A percentile compares a stretch with the other conserved stretches of the same genome.
These are phyloP conservation scores for Dactylellina cionopaga DNA, from an alignment of 2,329 filamentous ascomycete genomes.

Conservation along the genomic window DNA sequence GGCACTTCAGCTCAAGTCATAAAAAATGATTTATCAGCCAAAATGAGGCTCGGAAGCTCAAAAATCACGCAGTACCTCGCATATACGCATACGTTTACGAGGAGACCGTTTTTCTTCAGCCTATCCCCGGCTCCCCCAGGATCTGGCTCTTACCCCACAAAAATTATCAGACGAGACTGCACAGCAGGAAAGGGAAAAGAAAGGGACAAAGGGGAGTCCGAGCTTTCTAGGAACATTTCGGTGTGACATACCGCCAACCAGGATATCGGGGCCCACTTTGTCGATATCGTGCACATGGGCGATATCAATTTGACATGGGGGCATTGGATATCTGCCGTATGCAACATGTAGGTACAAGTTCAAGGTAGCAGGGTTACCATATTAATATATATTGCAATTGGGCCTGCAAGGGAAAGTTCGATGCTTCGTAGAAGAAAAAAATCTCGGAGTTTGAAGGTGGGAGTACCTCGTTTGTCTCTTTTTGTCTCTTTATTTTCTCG, in stretches of 20 bases:
- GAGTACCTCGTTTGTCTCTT: slow-evolving; percentile 1
- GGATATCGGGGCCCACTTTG: slow-evolving; percentile 34
- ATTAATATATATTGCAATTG: not conserved
- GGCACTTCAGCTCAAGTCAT: not conserved
- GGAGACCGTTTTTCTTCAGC: no score
- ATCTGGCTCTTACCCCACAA: no score
- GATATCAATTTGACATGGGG: slow-evolving; percentile 3
- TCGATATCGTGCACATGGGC: not conserved
- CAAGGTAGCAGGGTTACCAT: not conserved
- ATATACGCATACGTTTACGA: no score
- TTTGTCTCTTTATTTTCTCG: slow-evolving; percentile 18
- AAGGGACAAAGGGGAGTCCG: not conserved
- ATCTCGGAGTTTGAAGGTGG: slow-evolving; percentile 51
- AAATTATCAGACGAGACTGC: no score
- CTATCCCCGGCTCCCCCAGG: no score
- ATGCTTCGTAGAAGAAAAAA: not conserved
- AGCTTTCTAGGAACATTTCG: slow-evolving; percentile 2
- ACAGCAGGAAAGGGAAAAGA: not conserved
- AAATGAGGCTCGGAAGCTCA: not conserved
- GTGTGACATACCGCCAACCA: slow-evolving; percentile 43
- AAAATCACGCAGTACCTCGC: slow-evolving; percentile 12
- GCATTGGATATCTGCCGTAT: no score
- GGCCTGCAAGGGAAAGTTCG: slow-evolving; percentile 23
- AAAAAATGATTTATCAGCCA: not conserved
- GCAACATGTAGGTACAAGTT: not conserved